phyloP scores from a whole-genome alignment of 306 rosid species.

The Datisca glomerata region DNA sequence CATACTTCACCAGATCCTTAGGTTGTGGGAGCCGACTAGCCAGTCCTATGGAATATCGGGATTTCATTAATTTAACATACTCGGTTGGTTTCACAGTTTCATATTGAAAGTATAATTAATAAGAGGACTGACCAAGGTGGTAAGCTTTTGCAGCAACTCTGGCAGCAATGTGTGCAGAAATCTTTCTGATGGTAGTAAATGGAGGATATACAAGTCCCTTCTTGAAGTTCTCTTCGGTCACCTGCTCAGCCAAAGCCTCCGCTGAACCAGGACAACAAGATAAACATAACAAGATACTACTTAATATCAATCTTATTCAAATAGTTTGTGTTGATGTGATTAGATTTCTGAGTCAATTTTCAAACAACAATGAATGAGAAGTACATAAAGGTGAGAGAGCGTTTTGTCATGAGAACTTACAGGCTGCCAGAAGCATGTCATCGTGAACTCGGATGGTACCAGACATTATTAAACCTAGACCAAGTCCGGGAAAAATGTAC shows the following conservation, averaged over 20 bases:
- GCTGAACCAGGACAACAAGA: slow-evolving; percentile 53
- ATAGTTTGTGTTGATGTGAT: not conserved
- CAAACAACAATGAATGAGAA: too few species aligned
- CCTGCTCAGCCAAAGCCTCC: slow-evolving; percentile 78
- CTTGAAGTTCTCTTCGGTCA: slow-evolving; percentile 45
- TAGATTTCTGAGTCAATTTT: too few species aligned
- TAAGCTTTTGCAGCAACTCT: slow-evolving; percentile 79
- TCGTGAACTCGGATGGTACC: slow-evolving; percentile 80
- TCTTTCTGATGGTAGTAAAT: slow-evolving; percentile 70
- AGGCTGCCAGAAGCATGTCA: slow-evolving; percentile 87
- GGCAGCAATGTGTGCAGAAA: slow-evolving; percentile 91
- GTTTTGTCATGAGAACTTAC: too few species aligned
- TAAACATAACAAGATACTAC: slow-evolving; percentile 6
- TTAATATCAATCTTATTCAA: not conserved
- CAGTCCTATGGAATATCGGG: slow-evolving; percentile 53
- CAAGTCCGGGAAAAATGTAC: slow-evolving; percentile 93
- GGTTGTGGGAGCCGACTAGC: slow-evolving; percentile 87
- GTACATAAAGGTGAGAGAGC: too few species aligned
- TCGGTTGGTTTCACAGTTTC: not conserved
- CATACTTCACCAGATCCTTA: slow-evolving; percentile 56
- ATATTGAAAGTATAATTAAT: not conserved
- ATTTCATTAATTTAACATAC: too few species aligned
- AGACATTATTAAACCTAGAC: slow-evolving; percentile 83
- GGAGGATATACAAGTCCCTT: slow-evolving; percentile 88
- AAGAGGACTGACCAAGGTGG: slow-evolving; percentile 47